phyloP scores from a whole-genome alignment of 208 protist genomes.

The Leishmania tarentolae region DNA sequence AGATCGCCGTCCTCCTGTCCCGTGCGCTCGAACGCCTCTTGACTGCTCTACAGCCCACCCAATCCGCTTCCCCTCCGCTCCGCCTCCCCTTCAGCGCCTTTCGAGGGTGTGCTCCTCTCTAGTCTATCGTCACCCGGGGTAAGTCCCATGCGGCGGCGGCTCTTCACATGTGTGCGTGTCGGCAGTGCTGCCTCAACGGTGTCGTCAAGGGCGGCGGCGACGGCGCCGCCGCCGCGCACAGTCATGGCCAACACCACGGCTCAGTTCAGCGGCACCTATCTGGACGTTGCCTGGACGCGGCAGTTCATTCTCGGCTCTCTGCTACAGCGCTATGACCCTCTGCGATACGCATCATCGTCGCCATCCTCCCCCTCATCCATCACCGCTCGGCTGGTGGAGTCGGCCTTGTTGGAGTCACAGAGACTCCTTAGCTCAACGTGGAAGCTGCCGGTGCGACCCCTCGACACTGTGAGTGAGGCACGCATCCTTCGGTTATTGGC shows the following conservation, averaged over 20 bases:
- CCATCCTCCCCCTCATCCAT: not conserved
- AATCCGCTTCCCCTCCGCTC: not conserved
- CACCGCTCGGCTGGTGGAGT: conserved; percentile 31
- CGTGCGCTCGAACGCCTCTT: not conserved
- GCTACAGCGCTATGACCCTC: conserved; percentile 69
- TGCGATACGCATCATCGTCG: not conserved
- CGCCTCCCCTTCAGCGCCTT: not conserved
- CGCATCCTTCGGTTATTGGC: conserved; percentile 81
- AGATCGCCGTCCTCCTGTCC: not conserved
- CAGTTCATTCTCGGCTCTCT: conserved; percentile 82
- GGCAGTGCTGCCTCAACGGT: not conserved
- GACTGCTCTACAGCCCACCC: not conserved
- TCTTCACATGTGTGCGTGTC: not conserved
- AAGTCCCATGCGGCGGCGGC: conserved; percentile 13
- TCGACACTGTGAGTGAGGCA: conserved; percentile 67
- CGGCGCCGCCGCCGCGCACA: conserved; percentile 1
- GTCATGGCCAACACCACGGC: conserved; percentile 11
- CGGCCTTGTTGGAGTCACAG: conserved; percentile 63
- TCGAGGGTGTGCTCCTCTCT: conserved; percentile 1
- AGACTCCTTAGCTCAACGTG: conserved; percentile 59
- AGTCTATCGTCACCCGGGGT: too few species aligned
- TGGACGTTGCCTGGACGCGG: conserved; percentile 63
- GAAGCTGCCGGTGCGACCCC: conserved; percentile 55
- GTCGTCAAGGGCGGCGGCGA: not conserved
- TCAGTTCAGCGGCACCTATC: conserved; percentile 74